Conservation (phyloP, 129 eudicot species). For the Pittosporum tobira region DNA sequence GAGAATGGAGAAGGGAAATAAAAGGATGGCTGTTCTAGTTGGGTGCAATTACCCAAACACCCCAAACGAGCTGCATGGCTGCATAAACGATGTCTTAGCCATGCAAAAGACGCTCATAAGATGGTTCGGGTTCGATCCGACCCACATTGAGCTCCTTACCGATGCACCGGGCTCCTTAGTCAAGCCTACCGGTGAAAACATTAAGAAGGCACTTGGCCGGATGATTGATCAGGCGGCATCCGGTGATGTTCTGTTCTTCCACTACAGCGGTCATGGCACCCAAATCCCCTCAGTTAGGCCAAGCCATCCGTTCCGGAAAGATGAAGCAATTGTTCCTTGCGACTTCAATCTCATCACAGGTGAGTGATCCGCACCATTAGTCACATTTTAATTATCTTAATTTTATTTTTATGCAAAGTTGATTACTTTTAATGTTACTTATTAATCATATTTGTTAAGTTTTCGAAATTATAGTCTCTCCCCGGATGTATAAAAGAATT, state of each 20-base stretch:
- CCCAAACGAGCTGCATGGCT: conserved; percentile 71
- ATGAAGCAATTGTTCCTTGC: conserved; percentile 89
- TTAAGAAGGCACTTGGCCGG: conserved; percentile 47
- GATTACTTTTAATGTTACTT: no score
- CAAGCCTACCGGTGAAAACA: conserved; percentile 78
- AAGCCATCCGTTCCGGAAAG: conserved; percentile 27
- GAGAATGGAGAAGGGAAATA: conserved; percentile 17
- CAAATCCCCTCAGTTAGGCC: conserved; percentile 38
- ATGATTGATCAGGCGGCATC: conserved; percentile 58
- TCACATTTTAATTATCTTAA: no score
- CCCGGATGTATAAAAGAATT: no score
- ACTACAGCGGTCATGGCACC: conserved; percentile 90
- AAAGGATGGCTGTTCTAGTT: conserved; percentile 64
- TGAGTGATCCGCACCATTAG: no score
- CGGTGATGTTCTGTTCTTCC: conserved; percentile 69
- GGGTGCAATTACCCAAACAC: conserved; percentile 91
- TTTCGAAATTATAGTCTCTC: no score
- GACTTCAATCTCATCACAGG: conserved; percentile 93
- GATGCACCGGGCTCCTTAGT: conserved; percentile 41
- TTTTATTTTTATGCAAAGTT: no score
- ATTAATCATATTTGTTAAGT: no score
- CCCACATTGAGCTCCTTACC: conserved; percentile 39
- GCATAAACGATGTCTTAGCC: conserved; percentile 78
- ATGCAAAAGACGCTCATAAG: conserved; percentile 43
- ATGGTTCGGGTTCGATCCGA: conserved; percentile 47